Base-by-base conservation (phyloP, 2,329 filamentous ascomycete species). In the Orbilia javanica region DNA sequence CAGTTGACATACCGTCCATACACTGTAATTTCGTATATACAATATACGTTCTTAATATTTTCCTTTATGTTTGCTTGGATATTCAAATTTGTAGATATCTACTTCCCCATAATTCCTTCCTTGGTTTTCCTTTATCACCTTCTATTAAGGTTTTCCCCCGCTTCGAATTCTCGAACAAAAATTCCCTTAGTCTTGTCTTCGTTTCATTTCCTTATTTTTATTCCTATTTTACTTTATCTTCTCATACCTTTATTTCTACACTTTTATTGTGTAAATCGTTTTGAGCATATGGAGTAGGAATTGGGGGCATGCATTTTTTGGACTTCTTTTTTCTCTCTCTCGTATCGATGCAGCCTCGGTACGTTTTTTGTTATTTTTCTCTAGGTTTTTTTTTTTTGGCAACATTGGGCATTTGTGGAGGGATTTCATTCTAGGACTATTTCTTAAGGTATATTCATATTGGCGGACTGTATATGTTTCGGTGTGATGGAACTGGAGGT, bases 241-340 rank as follows among this genome's bases (percentile, higher is more conserved):
- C n/a, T n/a, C n/a, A n/a, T n/a, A n/a, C n/a, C 34, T 53, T 29
- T 18, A 25, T 46, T 27, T 42, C 22, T 63, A 25, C 39, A n/a
- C 25, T 7, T 65, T 18, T 53, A 8, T 52, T 53, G 13, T 52
- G 13, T 42, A 62, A 62, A 42, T 18, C 22, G n/a, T n/a, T 70
- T 68, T 50, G 5, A 68, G 46, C 48, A 57, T 44, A 67, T 63
- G 70, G 70, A 74, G 70, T 74, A 67, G 53, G 52, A 76, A 42
- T 55, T 39, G 52, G 71, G 39, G 65, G 55, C 46, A 65, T 60
- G 46, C 20, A 66, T 71, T 44, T 67, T 27, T 27, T 20, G 18
- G 18, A 27, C 11, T 15, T 39, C 11, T 39, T 36, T 36, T 64
- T 60, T 31, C 36, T 39, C 39, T 18, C 39, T 39, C 10, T n/a